phyloP scores from a whole-genome alignment of 2,329 filamentous ascomycete genomes.

The Aspergillus transmontanensis region DNA sequence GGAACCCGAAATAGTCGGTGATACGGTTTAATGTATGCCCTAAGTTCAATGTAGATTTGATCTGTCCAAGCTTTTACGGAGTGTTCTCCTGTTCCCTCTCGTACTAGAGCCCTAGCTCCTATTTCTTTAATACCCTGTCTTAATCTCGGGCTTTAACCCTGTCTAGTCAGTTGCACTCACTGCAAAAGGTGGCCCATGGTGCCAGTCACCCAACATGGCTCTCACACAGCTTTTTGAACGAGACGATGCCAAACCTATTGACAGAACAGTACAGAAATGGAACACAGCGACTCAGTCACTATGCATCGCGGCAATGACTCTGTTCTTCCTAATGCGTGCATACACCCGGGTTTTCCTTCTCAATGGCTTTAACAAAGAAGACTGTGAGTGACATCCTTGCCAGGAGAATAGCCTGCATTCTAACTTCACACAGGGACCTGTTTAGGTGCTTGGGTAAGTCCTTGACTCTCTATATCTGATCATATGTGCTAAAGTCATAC shows the following conservation, averaged over 20 bases:
- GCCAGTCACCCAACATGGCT: slow-evolving; percentile 7
- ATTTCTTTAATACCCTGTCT: not conserved
- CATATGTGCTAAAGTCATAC: not conserved
- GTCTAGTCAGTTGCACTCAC: not conserved
- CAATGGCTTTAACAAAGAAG: slow-evolving; percentile 27
- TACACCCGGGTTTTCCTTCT: slow-evolving; percentile 28
- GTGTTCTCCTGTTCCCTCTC: not conserved
- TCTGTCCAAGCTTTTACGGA: not conserved
- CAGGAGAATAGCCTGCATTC: not conserved
- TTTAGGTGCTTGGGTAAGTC: slow-evolving; percentile 19
- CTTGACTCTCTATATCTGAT: not conserved
- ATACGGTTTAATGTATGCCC: not conserved
- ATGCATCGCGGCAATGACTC: slow-evolving; percentile 29
- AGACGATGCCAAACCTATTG: slow-evolving; percentile 13
- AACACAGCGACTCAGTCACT: slow-evolving; percentile 30
- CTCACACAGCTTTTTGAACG: slow-evolving; percentile 11
- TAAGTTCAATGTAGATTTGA: not conserved
- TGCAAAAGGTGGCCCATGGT: not conserved
- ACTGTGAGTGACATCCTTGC: slow-evolving; percentile 24
- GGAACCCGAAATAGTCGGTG: not conserved
- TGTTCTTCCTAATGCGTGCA: slow-evolving; percentile 28
- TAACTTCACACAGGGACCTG: slow-evolving; percentile 18
- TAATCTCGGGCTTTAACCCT: not conserved
- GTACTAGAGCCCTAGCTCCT: not conserved
- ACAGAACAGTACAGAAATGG: slow-evolving; percentile 28